A percentile compares a stretch with the other conserved stretches of the same genome.
Conservation (phyloP, 768 basidiomycete genomes). For the Xerocomellus intermedius region DNA sequence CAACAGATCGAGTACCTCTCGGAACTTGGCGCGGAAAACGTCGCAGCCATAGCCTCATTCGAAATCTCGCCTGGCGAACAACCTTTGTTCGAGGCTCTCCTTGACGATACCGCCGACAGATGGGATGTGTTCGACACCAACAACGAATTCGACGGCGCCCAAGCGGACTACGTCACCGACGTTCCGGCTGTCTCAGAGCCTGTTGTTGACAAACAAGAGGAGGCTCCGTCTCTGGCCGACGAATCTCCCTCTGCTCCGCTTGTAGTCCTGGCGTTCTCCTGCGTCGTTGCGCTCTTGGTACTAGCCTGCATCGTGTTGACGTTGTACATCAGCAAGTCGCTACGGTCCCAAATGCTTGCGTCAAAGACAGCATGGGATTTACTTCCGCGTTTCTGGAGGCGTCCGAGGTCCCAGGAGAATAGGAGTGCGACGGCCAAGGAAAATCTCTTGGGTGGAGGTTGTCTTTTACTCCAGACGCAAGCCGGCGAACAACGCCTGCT, state of each 20-base stretch:
- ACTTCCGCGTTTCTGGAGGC: constrained; percentile 18
- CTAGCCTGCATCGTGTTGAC: constrained; percentile 20
- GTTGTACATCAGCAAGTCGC: constrained; percentile 22
- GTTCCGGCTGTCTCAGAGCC: neutral
- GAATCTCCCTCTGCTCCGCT: constrained; percentile 7
- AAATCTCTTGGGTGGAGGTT: neutral
- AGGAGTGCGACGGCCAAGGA: neutral
- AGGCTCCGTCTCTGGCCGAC: neutral
- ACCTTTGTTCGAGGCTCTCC: constrained; percentile 20
- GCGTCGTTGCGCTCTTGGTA: constrained; percentile 23
- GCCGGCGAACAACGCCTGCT: neutral
- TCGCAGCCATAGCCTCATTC: constrained; percentile 32
- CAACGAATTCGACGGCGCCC: neutral
- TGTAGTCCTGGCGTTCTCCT: constrained; percentile 26
- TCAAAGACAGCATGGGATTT: constrained; percentile 25
- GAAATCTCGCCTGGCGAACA: constrained; percentile 8
- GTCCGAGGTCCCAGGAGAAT: neutral
- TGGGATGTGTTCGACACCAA: constrained; percentile 24
- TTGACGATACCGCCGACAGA: constrained; percentile 23
- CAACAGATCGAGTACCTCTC: constrained; percentile 33
- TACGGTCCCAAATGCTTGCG: constrained; percentile 19
- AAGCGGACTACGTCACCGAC: neutral
- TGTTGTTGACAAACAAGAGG: neutral
- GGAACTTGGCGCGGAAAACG: constrained; percentile 24
- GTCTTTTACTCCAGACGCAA: constrained; percentile 1